Percentiles rank a stretch among this genome's conserved stretches.
Conservation (phyloP, 805 yeast genomes). For the Tetrapisispora pingtungensis region DNA sequence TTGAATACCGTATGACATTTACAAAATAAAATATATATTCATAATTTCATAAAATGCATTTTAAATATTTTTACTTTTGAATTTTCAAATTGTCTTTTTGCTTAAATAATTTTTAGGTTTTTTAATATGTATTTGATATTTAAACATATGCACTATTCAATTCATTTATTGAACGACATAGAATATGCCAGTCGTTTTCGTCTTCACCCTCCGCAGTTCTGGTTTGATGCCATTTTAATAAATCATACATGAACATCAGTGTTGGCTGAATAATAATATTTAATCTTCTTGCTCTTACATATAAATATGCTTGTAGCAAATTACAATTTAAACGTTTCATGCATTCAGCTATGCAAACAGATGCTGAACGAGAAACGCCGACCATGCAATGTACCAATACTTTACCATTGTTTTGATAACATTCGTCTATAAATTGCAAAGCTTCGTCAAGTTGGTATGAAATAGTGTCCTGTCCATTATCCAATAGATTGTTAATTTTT, state of each 20-base stretch:
- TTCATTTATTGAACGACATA: constrained; percentile 74
- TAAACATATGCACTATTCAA: constrained; percentile 59
- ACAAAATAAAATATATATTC: background rate
- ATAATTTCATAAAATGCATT: background rate
- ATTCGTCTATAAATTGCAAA: constrained; percentile 53
- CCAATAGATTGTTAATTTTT: constrained; percentile 70
- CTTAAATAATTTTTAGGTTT: too few species aligned
- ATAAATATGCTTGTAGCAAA: constrained; percentile 71
- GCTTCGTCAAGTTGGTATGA: constrained; percentile 52
- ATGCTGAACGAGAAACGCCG: constrained; percentile 91
- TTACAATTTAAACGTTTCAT: constrained; percentile 64
- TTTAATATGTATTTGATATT: background rate
- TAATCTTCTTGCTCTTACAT: constrained; percentile 79
- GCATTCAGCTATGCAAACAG: constrained; percentile 91
- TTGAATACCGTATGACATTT: too few species aligned
- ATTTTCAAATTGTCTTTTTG: too few species aligned
- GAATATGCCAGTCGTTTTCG: constrained; percentile 78
- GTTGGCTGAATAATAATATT: constrained; percentile 94
- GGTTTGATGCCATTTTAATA: constrained; percentile 45
- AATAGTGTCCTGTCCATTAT: constrained; percentile 82
- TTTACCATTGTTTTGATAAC: constrained; percentile 35
- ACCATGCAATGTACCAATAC: constrained; percentile 88
- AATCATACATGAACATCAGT: constrained; percentile 80
- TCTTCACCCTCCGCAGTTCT: constrained; percentile 41
- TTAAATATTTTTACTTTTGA: background rate